Conservation (phyloP, 2,329 filamentous ascomycete species). For the Fusarium acutatum region DNA sequence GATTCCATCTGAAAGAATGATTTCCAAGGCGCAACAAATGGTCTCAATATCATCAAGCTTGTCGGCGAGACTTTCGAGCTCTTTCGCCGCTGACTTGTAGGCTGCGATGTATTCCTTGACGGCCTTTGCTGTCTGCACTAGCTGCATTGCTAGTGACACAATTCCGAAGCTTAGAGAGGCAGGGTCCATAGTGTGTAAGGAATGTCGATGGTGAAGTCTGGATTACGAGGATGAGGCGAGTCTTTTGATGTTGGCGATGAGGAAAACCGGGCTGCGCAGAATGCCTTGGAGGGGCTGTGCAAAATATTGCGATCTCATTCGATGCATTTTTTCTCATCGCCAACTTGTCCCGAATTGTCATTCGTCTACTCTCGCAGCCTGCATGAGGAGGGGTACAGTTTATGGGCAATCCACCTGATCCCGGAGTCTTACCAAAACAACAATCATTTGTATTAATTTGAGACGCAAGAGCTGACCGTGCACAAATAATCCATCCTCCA, state of each 20-base stretch:
- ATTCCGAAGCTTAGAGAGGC: conserved; percentile 15
- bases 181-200: conserved; percentile 2
- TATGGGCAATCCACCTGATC: not conserved
- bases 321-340: not conserved
- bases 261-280: not conserved
- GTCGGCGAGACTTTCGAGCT: not conserved
- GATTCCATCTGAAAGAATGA: not conserved
- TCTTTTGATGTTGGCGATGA: too few species aligned
- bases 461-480: fast-evolving
- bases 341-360: not conserved
- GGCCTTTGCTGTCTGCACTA: not conserved
- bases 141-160: conserved; percentile 15
- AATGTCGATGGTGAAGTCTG: not conserved
- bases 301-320: not conserved
- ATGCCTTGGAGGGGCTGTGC: not conserved
- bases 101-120: not conserved
- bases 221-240: not conserved
- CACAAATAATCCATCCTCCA: fast-evolving
- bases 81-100: conserved; percentile 17
- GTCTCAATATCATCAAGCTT: conserved; percentile 19
- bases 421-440: fast-evolving
- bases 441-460: fast-evolving
- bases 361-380: not conserved
- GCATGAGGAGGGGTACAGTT: not conserved
- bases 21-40: conserved; percentile 2